Evolutionary conservation across 2,329 filamentous ascomycete species (phyloP), one percentile per base, ranked within the genome.

Genomic region (Cladophialophora exuberans): DNA sequence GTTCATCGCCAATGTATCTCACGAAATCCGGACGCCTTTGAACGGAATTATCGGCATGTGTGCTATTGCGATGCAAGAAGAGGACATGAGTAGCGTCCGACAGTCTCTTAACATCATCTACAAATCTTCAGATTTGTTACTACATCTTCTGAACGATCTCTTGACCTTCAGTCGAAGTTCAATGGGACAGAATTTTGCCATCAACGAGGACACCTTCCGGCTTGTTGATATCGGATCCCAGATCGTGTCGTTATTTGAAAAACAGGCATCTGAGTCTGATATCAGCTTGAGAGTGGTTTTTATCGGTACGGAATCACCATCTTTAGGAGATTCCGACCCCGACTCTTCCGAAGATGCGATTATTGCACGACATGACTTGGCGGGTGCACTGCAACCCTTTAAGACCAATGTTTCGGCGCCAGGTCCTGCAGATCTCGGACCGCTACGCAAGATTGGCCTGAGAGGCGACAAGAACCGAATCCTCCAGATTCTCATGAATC

Each of bases 21-120:
- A 87, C 63, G 84, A 97, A 71, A 79, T 97, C 26, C 94, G 96
- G 68, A 97, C 93, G 1, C 94, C 94, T 0, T 79, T 97, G 55
- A 97, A 97, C 67, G 93, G 92, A 10, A 96, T 97, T 43, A 79
- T 97, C 66, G 94, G 94, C 58, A 95, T 96, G 89, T 92, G 88
- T 65, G 88, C 90, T 0, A 87, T 96, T 1, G 93, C 89, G 70
- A 93, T 96, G 89, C 88, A 90, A 62, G 90, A 96, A 69, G 86
- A 91, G 42, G 89, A 95, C 64, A 75, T 91, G 11, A 70, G 79
- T 28, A 83, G 87, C 61, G 84, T 96, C 60, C 91, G 91, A 70
- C 83, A 90, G 64, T 93, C 88, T 1, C 77, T 96, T 4, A 88
- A 90, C 64, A 90, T 91, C 17, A 85, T 96, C 15, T 96, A 95